Percentiles rank a stretch among this genome's conserved stretches.
phyloP scores from a whole-genome alignment of 2,329 filamentous ascomycete species.

The Aspergillus clavatus region DNA sequence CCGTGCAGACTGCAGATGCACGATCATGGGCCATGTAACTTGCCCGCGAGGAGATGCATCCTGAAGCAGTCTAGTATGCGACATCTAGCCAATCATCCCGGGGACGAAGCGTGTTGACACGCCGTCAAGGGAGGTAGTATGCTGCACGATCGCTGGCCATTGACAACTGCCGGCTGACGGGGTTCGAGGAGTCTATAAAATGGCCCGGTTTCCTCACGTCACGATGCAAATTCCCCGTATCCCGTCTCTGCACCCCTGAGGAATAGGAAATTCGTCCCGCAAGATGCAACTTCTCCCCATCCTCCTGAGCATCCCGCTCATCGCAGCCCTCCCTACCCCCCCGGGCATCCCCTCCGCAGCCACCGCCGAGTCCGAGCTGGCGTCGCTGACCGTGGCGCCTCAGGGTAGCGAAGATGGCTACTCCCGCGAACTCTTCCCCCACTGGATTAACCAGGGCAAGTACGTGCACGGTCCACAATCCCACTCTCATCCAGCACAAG shows the following conservation, averaged over 20 bases:
- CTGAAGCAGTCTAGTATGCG: not conserved
- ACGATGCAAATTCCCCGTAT: too few relatives aligned
- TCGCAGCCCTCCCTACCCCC: slow-evolving; percentile 36
- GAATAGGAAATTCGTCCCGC: too few relatives aligned
- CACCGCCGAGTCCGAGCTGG: slow-evolving; percentile 55
- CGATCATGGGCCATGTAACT: not conserved
- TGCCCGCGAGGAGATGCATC: not conserved
- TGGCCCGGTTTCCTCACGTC: too few relatives aligned
- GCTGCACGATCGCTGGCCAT: not conserved
- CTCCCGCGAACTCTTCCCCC: slow-evolving; percentile 63
- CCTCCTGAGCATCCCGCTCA: slow-evolving; percentile 15
- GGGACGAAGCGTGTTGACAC: not conserved
- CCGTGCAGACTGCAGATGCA: not conserved
- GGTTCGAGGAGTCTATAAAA: slow-evolving; percentile 1
- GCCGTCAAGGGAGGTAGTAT: not conserved
- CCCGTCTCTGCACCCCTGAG: too few relatives aligned
- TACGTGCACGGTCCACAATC: slow-evolving; percentile 34
- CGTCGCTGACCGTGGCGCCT: slow-evolving; percentile 53
- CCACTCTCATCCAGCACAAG: not conserved
- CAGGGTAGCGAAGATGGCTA: slow-evolving; percentile 55
- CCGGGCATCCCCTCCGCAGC: slow-evolving; percentile 60
- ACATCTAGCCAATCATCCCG: not conserved
- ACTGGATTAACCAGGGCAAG: slow-evolving; percentile 56
- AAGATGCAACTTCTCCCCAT: slow-evolving; percentile 12
- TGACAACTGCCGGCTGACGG: not conserved